These are phyloP conservation scores for Tolypocladium album DNA, from an alignment of 2,329 filamentous ascomycete species.

Conservation along the genomic window DNA sequence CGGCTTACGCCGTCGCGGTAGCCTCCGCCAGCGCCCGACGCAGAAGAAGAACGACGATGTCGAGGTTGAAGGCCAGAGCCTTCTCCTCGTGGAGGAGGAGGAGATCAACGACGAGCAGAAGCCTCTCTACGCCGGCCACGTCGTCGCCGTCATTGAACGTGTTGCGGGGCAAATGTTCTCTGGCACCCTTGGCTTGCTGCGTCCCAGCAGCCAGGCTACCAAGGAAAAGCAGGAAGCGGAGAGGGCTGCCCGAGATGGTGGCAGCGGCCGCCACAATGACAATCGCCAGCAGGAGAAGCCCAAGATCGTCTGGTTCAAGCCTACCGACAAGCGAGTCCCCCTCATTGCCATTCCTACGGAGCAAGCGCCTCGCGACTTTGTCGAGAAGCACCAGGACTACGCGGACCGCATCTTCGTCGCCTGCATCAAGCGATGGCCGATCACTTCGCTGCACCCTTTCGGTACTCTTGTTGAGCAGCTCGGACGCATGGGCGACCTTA, in stretches of 20 bases:
- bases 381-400: conserved; percentile 96
- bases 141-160: conserved; percentile 94
- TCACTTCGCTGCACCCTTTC: conserved; percentile 97
- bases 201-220: conserved; percentile 94
- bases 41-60: conserved; percentile 99
- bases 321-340: conserved; percentile 96
- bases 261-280: conserved; percentile 58
- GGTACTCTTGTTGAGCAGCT: conserved; percentile 95
- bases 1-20: conserved; percentile 83
- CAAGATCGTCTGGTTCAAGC: conserved; percentile 99
- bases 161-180: conserved; percentile 99
- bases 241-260: conserved; percentile 79
- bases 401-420: conserved; percentile 97
- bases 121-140: conserved; percentile 90
- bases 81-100: conserved; percentile 94
- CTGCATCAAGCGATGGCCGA: conserved; percentile 98
- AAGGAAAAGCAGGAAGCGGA: conserved; percentile 99
- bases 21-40: conserved; percentile 88
- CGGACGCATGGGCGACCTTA: conserved; percentile 92
- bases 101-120: conserved; percentile 98
- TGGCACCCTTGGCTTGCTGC: conserved; percentile 83
- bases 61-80: conserved; percentile 93
- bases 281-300: conserved; percentile 83
- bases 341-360: conserved; percentile 97
- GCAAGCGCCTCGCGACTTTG: conserved; percentile 93